These are phyloP conservation scores for Aquanectria penicillioides DNA, from an alignment of 2,329 filamentous ascomycete species.

Conservation along the genomic window DNA sequence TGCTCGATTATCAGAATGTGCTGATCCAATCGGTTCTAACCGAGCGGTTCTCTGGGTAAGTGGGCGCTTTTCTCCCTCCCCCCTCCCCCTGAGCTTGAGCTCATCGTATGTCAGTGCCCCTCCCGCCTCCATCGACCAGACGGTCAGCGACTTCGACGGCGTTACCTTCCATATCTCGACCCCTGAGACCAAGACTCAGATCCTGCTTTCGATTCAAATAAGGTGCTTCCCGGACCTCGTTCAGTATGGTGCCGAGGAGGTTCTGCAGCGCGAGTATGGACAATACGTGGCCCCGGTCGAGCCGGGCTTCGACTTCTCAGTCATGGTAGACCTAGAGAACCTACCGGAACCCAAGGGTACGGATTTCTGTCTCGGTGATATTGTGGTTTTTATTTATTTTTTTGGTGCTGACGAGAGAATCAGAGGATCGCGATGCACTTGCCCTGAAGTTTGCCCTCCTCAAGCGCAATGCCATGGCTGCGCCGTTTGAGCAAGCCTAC, in stretches of 20 bases:
- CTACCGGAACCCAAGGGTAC: constrained; percentile 82
- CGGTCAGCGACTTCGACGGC: constrained; percentile 98
- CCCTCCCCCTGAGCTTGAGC: constrained; percentile 38
- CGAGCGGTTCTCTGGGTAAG: constrained; percentile 90
- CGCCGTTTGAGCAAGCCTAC: constrained; percentile 97
- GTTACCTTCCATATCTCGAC: constrained; percentile 99
- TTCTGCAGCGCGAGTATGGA: constrained; percentile 94
- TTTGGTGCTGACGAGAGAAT: constrained; percentile 28
- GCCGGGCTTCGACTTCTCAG: constrained; percentile 94
- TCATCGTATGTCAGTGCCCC: constrained; percentile 71
- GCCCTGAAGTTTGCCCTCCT: constrained; percentile 88
- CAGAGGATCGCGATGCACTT: constrained; percentile 86
- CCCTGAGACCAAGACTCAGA: constrained; percentile 91
- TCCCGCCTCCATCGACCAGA: constrained; percentile 93
- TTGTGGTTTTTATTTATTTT: neutral
- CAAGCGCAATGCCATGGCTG: constrained; percentile 99
- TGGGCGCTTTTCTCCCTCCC: constrained; percentile 18
- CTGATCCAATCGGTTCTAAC: constrained; percentile 96
- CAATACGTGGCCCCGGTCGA: constrained; percentile 89
- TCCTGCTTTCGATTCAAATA: constrained; percentile 93
- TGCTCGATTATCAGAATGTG: constrained; percentile 99
- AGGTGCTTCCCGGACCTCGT: constrained; percentile 94
- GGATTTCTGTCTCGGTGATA: neutral
- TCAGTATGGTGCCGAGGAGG: constrained; percentile 89
- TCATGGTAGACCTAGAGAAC: constrained; percentile 87